Base-by-base conservation (phyloP, 495 filamentous ascomycete species). In the Thermothielavioides terrestris region DNA sequence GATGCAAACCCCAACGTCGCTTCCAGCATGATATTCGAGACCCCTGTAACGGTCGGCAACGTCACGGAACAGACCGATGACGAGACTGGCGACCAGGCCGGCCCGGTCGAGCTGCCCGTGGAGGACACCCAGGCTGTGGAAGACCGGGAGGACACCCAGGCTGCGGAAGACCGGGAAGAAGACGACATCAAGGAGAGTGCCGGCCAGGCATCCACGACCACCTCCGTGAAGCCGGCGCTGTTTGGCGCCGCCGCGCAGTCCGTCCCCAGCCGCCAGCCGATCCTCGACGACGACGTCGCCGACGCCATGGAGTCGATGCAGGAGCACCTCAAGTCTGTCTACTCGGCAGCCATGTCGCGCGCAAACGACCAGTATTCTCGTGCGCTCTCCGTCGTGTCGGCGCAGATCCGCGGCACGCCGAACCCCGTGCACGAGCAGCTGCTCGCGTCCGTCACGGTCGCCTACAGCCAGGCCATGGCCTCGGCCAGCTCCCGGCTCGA, bases 321-420 rank as follows among this genome's bases (percentile, higher is more conserved):
- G 21, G 67, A 72, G 0, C 67, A 70, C 6, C 22, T 71, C 12
- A 63, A 59, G 40, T 75, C 77, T 4, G 77, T 73, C 26, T 89
- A 89, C 62, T 73, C 71, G 11, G 67, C 72, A 28, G 84, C 85
- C 28, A 57, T 83, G 3, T 71, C 71, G 15, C 66, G 71, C 14
- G 86, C 86, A 26, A 74, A 76, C 34, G 69, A 77, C 27, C 77
- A 81, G 21, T 89, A 86, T 56, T 75, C 74, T 0, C 77, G 79
- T 17, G 86, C 84, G 3, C 78, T 81, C 54, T 79, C 78, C 5
- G 72, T 76, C n/a, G 68, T 83, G 2, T 82, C 81, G 2, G 76
- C 70, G 10, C 77, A 86, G 57, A 72, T 89, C 39, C 75, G 77
- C n/a, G 83, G 84, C 23, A 77, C 77, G 17, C 79, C 79, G 17